A percentile compares a stretch with the other conserved stretches of the same genome.
These are phyloP conservation scores for Rhinocladiella similis DNA, from an alignment of 2,329 filamentous ascomycete genomes.

Conservation along the genomic window DNA sequence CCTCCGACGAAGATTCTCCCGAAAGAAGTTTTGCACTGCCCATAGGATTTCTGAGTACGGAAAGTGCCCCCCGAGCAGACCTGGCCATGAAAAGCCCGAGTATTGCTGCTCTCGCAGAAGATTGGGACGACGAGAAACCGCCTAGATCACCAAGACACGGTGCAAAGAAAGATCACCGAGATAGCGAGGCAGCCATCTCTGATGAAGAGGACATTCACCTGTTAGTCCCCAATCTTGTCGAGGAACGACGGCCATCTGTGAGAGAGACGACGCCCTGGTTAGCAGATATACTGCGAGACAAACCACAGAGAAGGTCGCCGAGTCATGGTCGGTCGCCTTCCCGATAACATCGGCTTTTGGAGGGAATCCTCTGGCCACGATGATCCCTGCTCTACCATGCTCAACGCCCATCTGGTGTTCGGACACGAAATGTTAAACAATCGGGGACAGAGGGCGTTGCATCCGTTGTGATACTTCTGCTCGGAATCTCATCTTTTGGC, in stretches of 20 bases:
- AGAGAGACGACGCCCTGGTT: constrained; percentile 26
- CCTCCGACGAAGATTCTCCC: constrained; percentile 26
- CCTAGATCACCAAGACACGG: constrained; percentile 8
- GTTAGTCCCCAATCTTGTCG: constrained; percentile 18
- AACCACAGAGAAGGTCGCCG: constrained; percentile 19
- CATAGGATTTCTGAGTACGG: constrained; percentile 28
- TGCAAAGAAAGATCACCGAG: constrained; percentile 11
- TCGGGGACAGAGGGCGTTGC: no score
- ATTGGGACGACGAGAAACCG: constrained; percentile 17
- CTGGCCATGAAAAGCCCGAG: constrained; percentile 29
- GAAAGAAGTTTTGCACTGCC: constrained; percentile 27
- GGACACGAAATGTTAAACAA: background rate
- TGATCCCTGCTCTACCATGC: background rate
- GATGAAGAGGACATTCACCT: constrained; percentile 19
- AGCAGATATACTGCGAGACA: constrained; percentile 25
- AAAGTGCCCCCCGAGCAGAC: constrained; percentile 27
- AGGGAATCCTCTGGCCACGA: background rate
- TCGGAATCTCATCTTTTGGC: no score
- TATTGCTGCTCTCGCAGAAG: constrained; percentile 26
- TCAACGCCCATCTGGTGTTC: background rate
- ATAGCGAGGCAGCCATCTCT: constrained; percentile 18
- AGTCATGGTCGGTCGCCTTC: constrained; percentile 23
- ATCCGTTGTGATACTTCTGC: no score
- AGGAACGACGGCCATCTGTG: constrained; percentile 23
- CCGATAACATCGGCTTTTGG: constrained; percentile 13